Percentiles rank a stretch among this genome's conserved stretches.
phyloP scores from a whole-genome alignment of 768 basidiomycete species.

The Mycena albidolilacea region DNA sequence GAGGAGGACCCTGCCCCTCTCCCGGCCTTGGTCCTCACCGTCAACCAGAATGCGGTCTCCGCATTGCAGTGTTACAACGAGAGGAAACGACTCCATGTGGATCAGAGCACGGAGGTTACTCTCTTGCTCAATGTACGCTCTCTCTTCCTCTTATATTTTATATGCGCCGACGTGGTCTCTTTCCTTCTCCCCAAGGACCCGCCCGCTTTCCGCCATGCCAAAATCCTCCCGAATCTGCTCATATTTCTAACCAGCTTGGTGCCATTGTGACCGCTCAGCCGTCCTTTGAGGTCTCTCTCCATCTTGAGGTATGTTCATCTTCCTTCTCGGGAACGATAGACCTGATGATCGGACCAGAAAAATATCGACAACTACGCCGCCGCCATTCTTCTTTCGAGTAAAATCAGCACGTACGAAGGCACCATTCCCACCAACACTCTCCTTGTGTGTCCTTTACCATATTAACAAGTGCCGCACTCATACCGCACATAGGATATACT shows the following conservation, averaged over 20 bases:
- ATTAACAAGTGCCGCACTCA: too few relatives aligned
- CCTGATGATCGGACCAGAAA: conserved; percentile 31
- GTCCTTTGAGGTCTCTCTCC: conserved; percentile 13
- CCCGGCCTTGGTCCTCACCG: not conserved
- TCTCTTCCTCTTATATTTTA: not conserved
- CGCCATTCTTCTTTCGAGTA: conserved; percentile 42
- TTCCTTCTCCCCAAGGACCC: not conserved
- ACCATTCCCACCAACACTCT: conserved; percentile 36
- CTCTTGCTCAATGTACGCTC: not conserved
- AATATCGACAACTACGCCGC: conserved; percentile 40
- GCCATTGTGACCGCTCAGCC: conserved; percentile 23
- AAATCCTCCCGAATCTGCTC: not conserved
- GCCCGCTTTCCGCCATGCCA: not conserved
- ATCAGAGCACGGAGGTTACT: not conserved
- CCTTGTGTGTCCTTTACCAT: conserved; percentile 34
- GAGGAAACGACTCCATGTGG: not conserved
- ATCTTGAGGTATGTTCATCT: conserved; percentile 22
- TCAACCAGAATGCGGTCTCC: not conserved
- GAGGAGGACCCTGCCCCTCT: not conserved
- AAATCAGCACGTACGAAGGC: conserved; percentile 44
- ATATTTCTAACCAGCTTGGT: conserved; percentile 32
- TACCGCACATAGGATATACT: too few relatives aligned
- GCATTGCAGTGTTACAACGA: not conserved
- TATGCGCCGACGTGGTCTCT: not conserved
- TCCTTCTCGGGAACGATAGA: not conserved